A percentile compares a stretch with the other conserved stretches of the same genome.
phyloP scores from a whole-genome alignment of 345 rosid genomes.

The Gossypium bickii region DNA sequence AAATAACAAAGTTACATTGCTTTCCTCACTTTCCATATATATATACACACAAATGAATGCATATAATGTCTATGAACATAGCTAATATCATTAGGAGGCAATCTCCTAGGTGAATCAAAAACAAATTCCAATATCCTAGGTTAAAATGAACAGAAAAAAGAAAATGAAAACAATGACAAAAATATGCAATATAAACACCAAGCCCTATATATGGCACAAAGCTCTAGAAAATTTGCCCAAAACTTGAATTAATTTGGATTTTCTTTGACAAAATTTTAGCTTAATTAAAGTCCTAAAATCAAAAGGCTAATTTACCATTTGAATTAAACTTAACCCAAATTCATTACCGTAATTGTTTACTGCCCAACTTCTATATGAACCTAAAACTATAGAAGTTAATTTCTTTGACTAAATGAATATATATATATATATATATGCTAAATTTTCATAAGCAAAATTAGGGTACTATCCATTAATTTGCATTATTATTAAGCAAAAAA shows the following conservation, averaged over 20 bases:
- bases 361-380: background rate
- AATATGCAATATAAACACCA: background rate
- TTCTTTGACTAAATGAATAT: background rate
- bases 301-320: too few relatives aligned
- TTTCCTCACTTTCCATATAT: conserved; percentile 5
- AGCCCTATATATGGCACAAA: conserved; percentile 25
- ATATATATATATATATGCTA: too few relatives aligned
- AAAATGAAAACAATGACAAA: background rate
- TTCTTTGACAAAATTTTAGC: background rate
- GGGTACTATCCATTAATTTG: background rate
- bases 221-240: conserved; percentile 23
- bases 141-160: conserved; percentile 1
- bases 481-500: background rate
- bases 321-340: too few relatives aligned
- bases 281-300: background rate
- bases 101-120: conserved; percentile 9
- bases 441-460: too few relatives aligned
- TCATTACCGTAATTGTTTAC: too few relatives aligned
- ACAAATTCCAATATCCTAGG: conserved; percentile 20
- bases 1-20: conserved; percentile 10
- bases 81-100: conserved; percentile 16
- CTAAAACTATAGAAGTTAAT: too few relatives aligned
- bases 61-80: background rate
- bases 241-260: background rate
- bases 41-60: background rate